A percentile compares a stretch with the other conserved stretches of the same genome.
These are phyloP conservation scores for Themeda triandra DNA, from an alignment of 176 grass and related monocot species.

Conservation along the genomic window DNA sequence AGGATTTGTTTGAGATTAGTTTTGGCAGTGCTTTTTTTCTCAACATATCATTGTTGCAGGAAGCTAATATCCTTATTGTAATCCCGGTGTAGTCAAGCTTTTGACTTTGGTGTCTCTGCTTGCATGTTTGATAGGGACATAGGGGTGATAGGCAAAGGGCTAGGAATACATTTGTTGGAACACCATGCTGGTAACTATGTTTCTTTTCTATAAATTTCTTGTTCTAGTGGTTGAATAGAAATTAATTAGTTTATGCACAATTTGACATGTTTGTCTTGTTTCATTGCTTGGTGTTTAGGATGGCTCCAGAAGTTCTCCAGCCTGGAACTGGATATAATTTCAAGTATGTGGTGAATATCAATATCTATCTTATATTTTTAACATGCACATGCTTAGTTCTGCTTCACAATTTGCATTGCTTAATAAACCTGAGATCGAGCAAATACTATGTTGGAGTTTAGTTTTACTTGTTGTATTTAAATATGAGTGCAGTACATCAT, in stretches of 20 bases:
- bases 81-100: conserved; percentile 76
- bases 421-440: not conserved
- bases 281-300: conserved; percentile 64
- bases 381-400: not conserved
- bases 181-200: conserved; percentile 76
- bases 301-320: conserved; percentile 97
- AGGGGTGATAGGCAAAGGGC: conserved; percentile 82
- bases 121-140: conserved; percentile 74
- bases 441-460: not conserved
- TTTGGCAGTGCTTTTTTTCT: conserved; percentile 10
- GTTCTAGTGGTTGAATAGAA: not conserved
- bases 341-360: conserved; percentile 66
- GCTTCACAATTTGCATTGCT: not conserved
- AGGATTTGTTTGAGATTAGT: not conserved
- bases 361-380: not conserved
- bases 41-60: conserved; percentile 46
- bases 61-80: conserved; percentile 88
- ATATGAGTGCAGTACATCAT: not conserved
- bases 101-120: conserved; percentile 89
- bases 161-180: conserved; percentile 95
- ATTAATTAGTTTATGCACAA: not conserved
- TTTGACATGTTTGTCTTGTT: conserved; percentile 7
- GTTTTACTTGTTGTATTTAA: not conserved
- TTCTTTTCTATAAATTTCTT: not conserved
- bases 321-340: conserved; percentile 91